Evolutionary conservation across 2,329 filamentous ascomycete genomes (phyloP).

Genomic region (Diaporthe citriasiana): DNA sequence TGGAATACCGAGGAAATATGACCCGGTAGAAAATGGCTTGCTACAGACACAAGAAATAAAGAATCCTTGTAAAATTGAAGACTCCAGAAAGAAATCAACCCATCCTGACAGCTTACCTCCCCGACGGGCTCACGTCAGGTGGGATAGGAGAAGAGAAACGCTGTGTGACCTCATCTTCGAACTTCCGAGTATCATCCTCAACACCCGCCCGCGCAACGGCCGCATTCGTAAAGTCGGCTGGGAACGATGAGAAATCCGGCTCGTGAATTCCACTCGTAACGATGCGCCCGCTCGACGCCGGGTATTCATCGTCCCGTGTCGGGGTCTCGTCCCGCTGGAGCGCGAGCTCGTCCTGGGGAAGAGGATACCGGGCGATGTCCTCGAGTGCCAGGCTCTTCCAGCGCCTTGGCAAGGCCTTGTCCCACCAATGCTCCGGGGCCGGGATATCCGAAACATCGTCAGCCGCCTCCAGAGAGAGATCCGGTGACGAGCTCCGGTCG

Average conservation of each 20-base stretch:
- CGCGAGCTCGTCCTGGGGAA: slow-evolving; percentile 18
- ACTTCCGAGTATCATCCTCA: not conserved
- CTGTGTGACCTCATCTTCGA: not conserved
- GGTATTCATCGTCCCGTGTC: not conserved
- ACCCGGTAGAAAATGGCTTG: fast-evolving
- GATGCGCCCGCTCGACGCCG: not conserved
- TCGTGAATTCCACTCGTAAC: not conserved
- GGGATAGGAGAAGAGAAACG: slow-evolving; percentile 15
- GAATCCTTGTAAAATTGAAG: too few relatives aligned
- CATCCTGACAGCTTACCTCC: not conserved
- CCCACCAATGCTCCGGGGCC: not conserved
- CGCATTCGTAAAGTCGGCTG: not conserved
- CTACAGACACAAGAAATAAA: not conserved
- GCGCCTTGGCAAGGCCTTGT: not conserved
- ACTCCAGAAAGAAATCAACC: not conserved
- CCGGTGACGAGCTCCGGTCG: too few relatives aligned
- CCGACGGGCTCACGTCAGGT: not conserved
- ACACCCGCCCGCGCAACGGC: not conserved
- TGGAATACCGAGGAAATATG: not conserved
- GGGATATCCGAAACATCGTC: not conserved
- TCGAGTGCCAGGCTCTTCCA: slow-evolving; percentile 34
- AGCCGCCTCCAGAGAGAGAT: not conserved
- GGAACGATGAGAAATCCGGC: not conserved
- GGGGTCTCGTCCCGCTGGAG: slow-evolving; percentile 22
- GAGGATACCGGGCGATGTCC: slow-evolving; percentile 35